Base-by-base conservation (phyloP, 1,139 yeast genomes). In the Maudiozyma humilis region DNA sequence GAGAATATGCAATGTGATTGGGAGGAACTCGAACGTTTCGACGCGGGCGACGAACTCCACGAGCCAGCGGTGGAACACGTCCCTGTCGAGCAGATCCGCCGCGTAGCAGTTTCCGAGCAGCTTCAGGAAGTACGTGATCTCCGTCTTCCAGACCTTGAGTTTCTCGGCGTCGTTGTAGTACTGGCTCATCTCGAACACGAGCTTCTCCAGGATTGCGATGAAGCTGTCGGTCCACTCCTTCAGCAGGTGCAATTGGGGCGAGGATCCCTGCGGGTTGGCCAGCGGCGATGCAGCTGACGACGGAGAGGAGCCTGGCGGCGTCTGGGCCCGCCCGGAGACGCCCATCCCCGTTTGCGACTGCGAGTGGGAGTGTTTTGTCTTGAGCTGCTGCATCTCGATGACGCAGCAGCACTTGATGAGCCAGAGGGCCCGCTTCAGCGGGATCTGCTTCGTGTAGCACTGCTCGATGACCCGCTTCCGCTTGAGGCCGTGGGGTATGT, bases 401-500 rank as follows among this genome's bases (percentile, higher is more conserved):
- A 84, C 80, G 15, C 91, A 78, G 1, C 88, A 86, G 62, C 96
- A 85, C 52, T 86, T 78, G 3, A 91, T 84, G 49, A 89, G 74
- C 98, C 98, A 89, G 3, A 89, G 65, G 0, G 96, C 95, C 47
- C 96, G 68, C 19, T 76, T 62, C 3, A 82, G 68, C 0, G 97
- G 96, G 0, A 89, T 79, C 30, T 67, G 65, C 54, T 80, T 79
- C 33, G 68, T 58, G 50, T 83, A 73, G 51, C 93, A 72, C 46
- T 81, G 83, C 49, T 88, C 96, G 3, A 89, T 63, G 33, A 89
- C 68, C 1, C 75, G 71, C 53, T 79, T 77, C 59, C 86, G 83
- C 51, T 89, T 70, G 19, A 89, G 76, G 0, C 96, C 96, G 60
- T 89, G 96, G 0, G 98, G 97, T n/a, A 89, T 75, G 31, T 88